These are phyloP conservation scores for Ceratocystis alfenasii DNA, from an alignment of 2,329 filamentous ascomycete species.

Conservation along the genomic window DNA sequence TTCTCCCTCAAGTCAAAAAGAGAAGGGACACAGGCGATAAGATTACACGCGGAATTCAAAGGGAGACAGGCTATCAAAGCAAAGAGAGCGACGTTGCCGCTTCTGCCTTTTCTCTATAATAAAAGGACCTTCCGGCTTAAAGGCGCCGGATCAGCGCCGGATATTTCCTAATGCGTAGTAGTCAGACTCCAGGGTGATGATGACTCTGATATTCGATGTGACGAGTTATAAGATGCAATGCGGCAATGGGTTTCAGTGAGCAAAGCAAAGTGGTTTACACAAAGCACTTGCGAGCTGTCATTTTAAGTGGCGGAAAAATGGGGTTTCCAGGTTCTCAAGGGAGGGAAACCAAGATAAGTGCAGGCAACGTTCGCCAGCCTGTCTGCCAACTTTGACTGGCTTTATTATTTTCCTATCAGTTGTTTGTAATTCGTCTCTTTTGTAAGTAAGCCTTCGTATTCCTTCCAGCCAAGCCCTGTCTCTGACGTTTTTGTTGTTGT, in stretches of 20 bases:
- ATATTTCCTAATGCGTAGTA: neutral
- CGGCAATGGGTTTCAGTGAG: neutral
- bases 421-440: neutral
- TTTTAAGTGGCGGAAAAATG: slow-evolving; percentile 4
- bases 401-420: neutral
- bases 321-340: neutral
- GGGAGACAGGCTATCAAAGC: neutral
- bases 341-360: neutral
- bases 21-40: neutral
- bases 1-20: neutral
- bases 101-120: neutral
- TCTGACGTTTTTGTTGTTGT: neutral
- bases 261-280: neutral
- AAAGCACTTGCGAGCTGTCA: neutral
- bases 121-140: neutral
- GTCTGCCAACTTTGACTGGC: neutral
- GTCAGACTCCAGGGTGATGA: neutral
- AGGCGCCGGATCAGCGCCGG: neutral
- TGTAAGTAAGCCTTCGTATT: neutral
- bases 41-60: neutral
- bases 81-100: neutral
- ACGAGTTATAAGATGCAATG: neutral
- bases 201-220: neutral
- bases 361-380: no score
- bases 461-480: neutral